These are phyloP conservation scores for Penicillium sclerotigenum DNA, from an alignment of 2,329 filamentous ascomycete species.

Conservation along the genomic window DNA sequence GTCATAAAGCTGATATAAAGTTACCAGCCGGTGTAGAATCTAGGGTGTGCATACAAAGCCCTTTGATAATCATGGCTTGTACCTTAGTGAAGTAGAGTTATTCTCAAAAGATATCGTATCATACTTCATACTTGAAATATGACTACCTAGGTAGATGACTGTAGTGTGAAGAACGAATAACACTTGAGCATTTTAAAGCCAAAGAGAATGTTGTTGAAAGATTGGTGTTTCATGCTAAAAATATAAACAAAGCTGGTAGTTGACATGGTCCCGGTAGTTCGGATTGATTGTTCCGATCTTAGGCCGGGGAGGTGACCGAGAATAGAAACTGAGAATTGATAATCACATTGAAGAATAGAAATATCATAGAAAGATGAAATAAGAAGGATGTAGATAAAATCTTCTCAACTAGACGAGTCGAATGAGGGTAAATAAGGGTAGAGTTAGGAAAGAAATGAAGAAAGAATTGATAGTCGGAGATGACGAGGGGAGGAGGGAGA, in stretches of 20 bases:
- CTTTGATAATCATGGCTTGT: background rate
- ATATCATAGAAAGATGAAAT: constrained; percentile 3
- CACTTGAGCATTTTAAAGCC: background rate
- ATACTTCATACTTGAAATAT: too few species aligned
- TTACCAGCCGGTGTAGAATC: too few species aligned
- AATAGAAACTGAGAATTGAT: constrained; percentile 18
- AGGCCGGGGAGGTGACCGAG: constrained; percentile 4
- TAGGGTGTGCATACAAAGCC: background rate
- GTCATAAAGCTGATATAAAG: background rate
- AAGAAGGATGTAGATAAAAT: constrained; percentile 23
- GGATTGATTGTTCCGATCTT: constrained; percentile 5
- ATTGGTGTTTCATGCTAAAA: constrained; percentile 4
- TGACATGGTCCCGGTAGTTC: constrained; percentile 1
- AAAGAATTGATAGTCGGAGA: constrained; percentile 25
- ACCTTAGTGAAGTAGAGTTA: background rate
- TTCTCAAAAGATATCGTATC: background rate
- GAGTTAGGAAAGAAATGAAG: constrained; percentile 29
- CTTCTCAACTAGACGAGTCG: constrained; percentile 48
- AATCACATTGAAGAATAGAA: background rate
- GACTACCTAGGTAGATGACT: background rate
- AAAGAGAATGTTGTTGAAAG: background rate
- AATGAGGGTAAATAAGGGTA: constrained; percentile 65
- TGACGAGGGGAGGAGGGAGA: constrained; percentile 34
- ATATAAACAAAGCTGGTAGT: constrained; percentile 11
- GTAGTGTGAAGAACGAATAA: background rate